Percentiles rank a stretch among this genome's conserved stretches.
Conservation (phyloP, 2,329 filamentous ascomycete species). For the Monilinia laxa region DNA sequence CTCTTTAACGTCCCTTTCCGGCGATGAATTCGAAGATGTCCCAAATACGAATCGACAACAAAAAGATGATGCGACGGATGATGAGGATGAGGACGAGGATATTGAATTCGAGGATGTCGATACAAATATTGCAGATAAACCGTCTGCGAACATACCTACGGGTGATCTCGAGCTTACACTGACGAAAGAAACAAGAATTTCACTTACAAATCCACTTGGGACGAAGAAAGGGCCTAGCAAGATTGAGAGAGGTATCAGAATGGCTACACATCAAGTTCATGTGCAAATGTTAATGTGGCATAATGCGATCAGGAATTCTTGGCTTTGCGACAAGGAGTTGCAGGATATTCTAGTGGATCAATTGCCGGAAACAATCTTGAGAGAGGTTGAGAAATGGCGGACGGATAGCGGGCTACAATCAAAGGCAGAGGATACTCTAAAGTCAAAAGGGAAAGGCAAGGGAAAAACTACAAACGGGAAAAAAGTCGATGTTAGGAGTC, state of each 20-base stretch:
- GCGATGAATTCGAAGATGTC: slow-evolving; percentile 57
- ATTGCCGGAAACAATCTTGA: slow-evolving; percentile 57
- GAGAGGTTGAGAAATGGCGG: slow-evolving; percentile 72
- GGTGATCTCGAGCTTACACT: slow-evolving; percentile 76
- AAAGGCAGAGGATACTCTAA: slow-evolving; percentile 43
- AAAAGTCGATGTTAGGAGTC: slow-evolving; percentile 43
- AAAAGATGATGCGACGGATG: slow-evolving; percentile 42
- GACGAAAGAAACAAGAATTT: slow-evolving; percentile 57
- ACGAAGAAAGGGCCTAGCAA: slow-evolving; percentile 84
- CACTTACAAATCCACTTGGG: slow-evolving; percentile 59
- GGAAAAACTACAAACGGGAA: slow-evolving; percentile 42
- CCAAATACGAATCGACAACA: slow-evolving; percentile 47
- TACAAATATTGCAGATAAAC: slow-evolving; percentile 40
- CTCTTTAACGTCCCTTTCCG: slow-evolving; percentile 41
- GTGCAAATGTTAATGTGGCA: slow-evolving; percentile 87
- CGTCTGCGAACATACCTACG: slow-evolving; percentile 50
- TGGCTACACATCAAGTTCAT: slow-evolving; percentile 82
- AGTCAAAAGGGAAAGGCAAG: slow-evolving; percentile 43
- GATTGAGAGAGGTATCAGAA: slow-evolving; percentile 74
- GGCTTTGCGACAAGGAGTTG: slow-evolving; percentile 74
- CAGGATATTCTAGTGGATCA: slow-evolving; percentile 76
- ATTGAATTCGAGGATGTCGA: slow-evolving; percentile 63
- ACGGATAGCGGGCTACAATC: slow-evolving; percentile 61
- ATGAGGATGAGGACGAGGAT: slow-evolving; percentile 57
- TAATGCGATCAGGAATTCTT: slow-evolving; percentile 80